Percentiles rank a stretch among this genome's conserved stretches.
Evolutionary conservation across 2,329 filamentous ascomycete genomes (phyloP).

Genomic region (Scedosporium boydii): DNA sequence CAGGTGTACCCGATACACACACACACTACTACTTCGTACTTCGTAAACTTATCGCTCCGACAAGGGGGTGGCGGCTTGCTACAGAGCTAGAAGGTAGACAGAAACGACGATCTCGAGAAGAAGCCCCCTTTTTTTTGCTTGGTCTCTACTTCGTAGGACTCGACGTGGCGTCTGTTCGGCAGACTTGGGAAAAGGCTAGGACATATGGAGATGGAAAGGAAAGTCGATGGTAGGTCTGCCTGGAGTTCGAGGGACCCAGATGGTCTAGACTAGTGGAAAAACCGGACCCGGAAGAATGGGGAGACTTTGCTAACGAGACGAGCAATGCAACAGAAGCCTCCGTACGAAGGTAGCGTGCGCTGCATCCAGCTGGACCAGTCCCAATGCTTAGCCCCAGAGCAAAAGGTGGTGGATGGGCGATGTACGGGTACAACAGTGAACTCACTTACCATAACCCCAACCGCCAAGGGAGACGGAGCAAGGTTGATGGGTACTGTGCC

Average conservation of each 20-base stretch:
- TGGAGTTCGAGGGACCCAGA: not conserved
- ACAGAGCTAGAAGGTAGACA: not conserved
- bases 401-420: not conserved
- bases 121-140: not conserved
- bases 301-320: not conserved
- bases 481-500: too few relatives aligned
- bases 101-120: not conserved
- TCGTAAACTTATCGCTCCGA: not conserved
- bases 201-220: not conserved
- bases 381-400: not conserved
- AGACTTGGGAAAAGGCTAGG: not conserved
- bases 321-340: not conserved
- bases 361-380: not conserved
- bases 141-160: not conserved
- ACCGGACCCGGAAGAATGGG: not conserved
- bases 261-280: not conserved
- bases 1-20: not conserved
- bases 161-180: not conserved
- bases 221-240: not conserved
- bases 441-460: not conserved
- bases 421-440: not conserved
- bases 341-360: not conserved
- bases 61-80: not conserved
- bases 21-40: not conserved
- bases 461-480: too few relatives aligned